A percentile compares a stretch with the other conserved stretches of the same genome.
phyloP scores from a whole-genome alignment of 306 rosid species.

The Hippophae gyantsensis region DNA sequence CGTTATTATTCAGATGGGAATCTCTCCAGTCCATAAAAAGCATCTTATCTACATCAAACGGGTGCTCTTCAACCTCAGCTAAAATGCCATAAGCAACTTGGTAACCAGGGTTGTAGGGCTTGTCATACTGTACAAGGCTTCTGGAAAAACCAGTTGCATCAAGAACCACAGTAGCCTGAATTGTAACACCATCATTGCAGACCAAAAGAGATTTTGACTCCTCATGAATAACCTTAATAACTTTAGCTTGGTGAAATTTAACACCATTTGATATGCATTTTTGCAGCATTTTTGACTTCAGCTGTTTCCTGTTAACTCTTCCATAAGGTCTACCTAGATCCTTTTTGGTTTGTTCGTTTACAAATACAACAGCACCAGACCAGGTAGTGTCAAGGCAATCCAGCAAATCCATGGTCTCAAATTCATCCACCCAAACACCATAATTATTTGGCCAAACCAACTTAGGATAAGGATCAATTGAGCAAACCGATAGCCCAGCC shows the following conservation, averaged over 20 bases:
- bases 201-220: conserved; percentile 62
- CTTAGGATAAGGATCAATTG: conserved; percentile 79
- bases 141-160: conserved; percentile 97
- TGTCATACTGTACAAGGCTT: conserved; percentile 83
- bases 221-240: conserved; percentile 73
- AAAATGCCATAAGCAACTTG: conserved; percentile 96
- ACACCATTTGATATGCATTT: conserved; percentile 80
- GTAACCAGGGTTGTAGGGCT: conserved; percentile 92
- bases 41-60: conserved; percentile 88
- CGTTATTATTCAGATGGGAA: conserved; percentile 51
- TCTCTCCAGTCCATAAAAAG: conserved; percentile 99
- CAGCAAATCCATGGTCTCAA: conserved; percentile 89
- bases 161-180: conserved; percentile 86
- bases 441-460: conserved; percentile 96
- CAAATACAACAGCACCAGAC: conserved; percentile 86
- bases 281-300: conserved; percentile 87
- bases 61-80: conserved; percentile 93
- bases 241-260: conserved; percentile 88
- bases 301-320: conserved; percentile 83
- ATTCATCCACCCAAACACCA: conserved; percentile 99
- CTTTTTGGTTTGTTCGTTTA: conserved; percentile 52
- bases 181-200: conserved; percentile 81
- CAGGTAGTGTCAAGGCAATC: conserved; percentile 96
- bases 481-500: conserved; percentile 88
- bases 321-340: conserved; percentile 83